phyloP scores from a whole-genome alignment of 352 stramenopile genomes.

The Stramenopiles sp. region DNA sequence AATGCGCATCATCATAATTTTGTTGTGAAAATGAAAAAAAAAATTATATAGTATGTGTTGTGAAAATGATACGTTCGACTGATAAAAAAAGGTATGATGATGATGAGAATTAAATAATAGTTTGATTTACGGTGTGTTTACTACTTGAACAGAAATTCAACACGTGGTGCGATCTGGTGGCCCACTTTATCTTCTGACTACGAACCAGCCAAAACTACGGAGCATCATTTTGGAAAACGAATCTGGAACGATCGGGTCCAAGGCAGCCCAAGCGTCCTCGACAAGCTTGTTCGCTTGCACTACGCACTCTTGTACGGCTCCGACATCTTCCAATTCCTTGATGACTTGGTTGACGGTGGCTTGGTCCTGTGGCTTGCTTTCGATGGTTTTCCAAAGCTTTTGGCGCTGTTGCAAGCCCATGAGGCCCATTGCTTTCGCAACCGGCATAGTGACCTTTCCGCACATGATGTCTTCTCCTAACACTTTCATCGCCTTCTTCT shows the following conservation, averaged over 20 bases:
- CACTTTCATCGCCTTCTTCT: too few species aligned
- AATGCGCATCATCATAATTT: too few species aligned
- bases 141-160: too few species aligned
- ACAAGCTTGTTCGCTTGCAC: conserved; percentile 20
- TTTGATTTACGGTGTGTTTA: too few species aligned
- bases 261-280: conserved; percentile 18
- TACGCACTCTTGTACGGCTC: conserved; percentile 17
- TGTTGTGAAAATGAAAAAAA: too few species aligned
- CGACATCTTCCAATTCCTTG: conserved; percentile 21
- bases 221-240: conserved; percentile 26
- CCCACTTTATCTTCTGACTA: not conserved
- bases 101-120: too few species aligned
- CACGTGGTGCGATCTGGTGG: too few species aligned
- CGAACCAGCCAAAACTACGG: conserved; percentile 1
- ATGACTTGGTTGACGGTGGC: conserved; percentile 14
- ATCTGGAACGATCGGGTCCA: conserved; percentile 21
- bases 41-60: too few species aligned
- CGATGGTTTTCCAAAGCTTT: conserved; percentile 19
- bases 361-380: conserved; percentile 15
- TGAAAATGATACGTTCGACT: too few species aligned
- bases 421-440: conserved; percentile 20
- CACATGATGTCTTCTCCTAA: conserved; percentile 21
- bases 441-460: conserved; percentile 22
- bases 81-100: too few species aligned
- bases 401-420: too few species aligned